phyloP scores from a whole-genome alignment of 768 basidiomycete species.

The Arthromyces matolae region DNA sequence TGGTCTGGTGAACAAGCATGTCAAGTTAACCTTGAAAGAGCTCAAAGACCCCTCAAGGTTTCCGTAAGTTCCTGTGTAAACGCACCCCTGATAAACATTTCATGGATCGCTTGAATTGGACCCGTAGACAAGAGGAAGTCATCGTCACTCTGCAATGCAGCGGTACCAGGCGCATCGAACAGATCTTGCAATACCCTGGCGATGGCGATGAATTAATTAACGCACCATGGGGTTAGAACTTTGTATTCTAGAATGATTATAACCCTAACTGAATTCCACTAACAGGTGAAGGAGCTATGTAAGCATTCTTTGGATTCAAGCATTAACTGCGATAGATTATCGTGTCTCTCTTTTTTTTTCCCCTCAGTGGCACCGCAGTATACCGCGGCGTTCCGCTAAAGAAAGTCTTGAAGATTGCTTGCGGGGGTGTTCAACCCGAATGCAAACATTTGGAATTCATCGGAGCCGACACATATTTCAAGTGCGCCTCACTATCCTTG shows the following conservation, averaged over 20 bases:
- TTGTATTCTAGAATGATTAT: neutral
- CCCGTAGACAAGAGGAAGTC: constrained; percentile 39
- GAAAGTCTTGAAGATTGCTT: constrained; percentile 50
- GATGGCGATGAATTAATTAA: constrained; percentile 53
- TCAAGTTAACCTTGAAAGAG: constrained; percentile 43
- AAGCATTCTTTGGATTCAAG: neutral
- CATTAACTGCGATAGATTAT: no score
- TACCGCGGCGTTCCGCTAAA: constrained; percentile 52
- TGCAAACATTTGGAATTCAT: constrained; percentile 52
- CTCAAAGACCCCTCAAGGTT: constrained; percentile 44
- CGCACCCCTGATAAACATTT: no score
- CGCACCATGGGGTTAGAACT: constrained; percentile 41
- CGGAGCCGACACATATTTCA: constrained; percentile 57
- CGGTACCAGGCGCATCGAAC: constrained; percentile 49
- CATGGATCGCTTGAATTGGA: neutral
- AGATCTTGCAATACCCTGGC: constrained; percentile 49
- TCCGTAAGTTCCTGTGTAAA: constrained; percentile 34
- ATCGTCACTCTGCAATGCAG: constrained; percentile 55
- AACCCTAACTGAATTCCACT: neutral
- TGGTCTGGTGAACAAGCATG: constrained; percentile 44
- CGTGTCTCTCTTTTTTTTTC: neutral
- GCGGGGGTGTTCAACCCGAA: constrained; percentile 45
- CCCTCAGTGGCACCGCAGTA: constrained; percentile 43
- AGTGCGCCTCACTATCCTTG: constrained; percentile 27
- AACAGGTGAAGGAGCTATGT: constrained; percentile 47